phyloP scores from a whole-genome alignment of 2,329 filamentous ascomycete genomes.

The Sporothrix brasiliensis region DNA sequence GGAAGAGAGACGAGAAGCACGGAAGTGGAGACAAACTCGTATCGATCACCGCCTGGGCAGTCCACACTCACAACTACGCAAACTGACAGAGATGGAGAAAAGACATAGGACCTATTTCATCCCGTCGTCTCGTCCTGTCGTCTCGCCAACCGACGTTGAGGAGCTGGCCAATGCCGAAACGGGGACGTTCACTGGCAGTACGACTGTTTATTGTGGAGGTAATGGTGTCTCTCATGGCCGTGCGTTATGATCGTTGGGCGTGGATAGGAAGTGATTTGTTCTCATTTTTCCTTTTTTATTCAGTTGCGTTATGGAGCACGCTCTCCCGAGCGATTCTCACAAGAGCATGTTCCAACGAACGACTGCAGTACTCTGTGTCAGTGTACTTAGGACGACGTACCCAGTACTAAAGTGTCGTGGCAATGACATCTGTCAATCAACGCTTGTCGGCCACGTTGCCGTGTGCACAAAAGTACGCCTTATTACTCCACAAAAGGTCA shows the following conservation, averaged over 20 bases:
- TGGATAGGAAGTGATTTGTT: too few species aligned
- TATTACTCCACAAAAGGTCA: too few species aligned
- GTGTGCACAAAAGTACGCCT: too few species aligned
- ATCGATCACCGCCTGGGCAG: neutral
- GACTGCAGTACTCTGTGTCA: too few species aligned
- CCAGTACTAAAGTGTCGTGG: too few species aligned
- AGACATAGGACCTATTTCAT: too few species aligned
- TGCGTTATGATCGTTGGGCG: neutral
- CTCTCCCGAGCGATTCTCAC: too few species aligned
- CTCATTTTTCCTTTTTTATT: too few species aligned
- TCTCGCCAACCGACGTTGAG: neutral
- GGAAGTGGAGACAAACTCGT: slow-evolving; percentile 16
- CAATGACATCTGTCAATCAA: neutral
- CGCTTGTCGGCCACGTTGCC: too few species aligned
- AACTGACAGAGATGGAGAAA: neutral
- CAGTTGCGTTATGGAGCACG: too few species aligned
- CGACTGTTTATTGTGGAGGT: neutral
- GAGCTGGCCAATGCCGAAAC: neutral
- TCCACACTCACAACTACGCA: neutral
- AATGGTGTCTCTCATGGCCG: neutral
- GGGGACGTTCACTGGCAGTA: neutral
- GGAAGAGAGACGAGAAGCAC: neutral
- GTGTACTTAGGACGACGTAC: too few species aligned
- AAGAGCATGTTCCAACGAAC: too few species aligned
- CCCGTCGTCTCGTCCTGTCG: neutral